These are phyloP conservation scores for Trichoderma gamsii DNA, from an alignment of 495 filamentous ascomycete genomes.

Conservation along the genomic window DNA sequence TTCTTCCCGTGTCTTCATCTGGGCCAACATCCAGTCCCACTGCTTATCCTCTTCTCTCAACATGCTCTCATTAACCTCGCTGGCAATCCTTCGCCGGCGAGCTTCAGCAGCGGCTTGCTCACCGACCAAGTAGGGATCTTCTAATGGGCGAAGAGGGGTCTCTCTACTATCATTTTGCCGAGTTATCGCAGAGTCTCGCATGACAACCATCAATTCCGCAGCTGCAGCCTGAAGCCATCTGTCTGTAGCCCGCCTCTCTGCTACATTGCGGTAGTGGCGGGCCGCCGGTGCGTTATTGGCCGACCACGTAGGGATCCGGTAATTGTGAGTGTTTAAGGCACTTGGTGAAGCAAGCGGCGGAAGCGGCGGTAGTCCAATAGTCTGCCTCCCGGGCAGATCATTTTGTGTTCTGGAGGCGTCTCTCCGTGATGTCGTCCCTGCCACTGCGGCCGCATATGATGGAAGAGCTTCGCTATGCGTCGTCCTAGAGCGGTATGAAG, in stretches of 20 bases:
- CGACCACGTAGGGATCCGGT: constrained; percentile 41
- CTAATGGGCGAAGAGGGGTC: constrained; percentile 34
- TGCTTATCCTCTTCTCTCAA: constrained; percentile 39
- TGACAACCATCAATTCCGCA: constrained; percentile 4
- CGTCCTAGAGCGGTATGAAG: constrained; percentile 41
- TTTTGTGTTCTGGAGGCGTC: neutral
- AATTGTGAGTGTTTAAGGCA: constrained; percentile 33
- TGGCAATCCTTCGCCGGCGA: constrained; percentile 37
- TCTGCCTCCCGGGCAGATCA: neutral
- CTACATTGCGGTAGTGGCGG: constrained; percentile 44
- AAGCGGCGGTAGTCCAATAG: constrained; percentile 35
- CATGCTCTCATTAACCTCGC: constrained; percentile 41
- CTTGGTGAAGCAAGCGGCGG: constrained; percentile 26
- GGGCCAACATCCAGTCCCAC: constrained; percentile 46
- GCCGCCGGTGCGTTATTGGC: constrained; percentile 35
- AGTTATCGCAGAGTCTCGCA: constrained; percentile 23
- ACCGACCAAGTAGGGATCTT: constrained; percentile 49
- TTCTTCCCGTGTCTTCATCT: constrained; percentile 43
- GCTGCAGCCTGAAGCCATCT: constrained; percentile 17
- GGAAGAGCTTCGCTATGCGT: constrained; percentile 35
- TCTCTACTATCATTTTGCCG: neutral
- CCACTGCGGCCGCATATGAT: constrained; percentile 32
- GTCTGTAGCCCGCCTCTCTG: constrained; percentile 38
- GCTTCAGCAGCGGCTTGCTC: constrained; percentile 44
- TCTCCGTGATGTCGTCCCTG: constrained; percentile 19